A percentile compares a stretch with the other conserved stretches of the same genome.
Evolutionary conservation across 2,329 filamentous ascomycete genomes (phyloP).

Genomic region (Pseudogymnoascus sp.): DNA sequence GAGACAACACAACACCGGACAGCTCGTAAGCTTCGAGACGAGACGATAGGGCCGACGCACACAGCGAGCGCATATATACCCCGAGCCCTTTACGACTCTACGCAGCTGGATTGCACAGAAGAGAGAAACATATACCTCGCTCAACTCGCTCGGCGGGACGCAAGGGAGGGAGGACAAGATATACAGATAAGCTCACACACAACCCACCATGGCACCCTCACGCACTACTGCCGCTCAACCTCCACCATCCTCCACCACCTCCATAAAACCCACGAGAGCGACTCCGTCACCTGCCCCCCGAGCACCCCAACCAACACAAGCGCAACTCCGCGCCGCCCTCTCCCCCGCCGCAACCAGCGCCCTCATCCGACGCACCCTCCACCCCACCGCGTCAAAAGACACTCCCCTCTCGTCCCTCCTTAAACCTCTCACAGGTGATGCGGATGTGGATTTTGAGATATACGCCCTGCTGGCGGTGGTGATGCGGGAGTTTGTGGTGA

Average conservation of each 20-base stretch:
- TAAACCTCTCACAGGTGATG: slow-evolving; percentile 86
- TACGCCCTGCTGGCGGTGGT: slow-evolving; percentile 89
- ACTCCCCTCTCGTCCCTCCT: slow-evolving; percentile 69
- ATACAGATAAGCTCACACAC: not conserved
- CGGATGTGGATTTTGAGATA: slow-evolving; percentile 85
- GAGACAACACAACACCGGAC: not conserved
- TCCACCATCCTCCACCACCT: not conserved
- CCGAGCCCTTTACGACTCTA: not conserved
- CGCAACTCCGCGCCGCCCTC: slow-evolving; percentile 38
- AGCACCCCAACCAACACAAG: not conserved
- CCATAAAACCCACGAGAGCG: not conserved
- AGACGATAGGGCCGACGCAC: not conserved
- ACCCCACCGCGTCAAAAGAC: slow-evolving; percentile 24
- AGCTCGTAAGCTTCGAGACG: not conserved
- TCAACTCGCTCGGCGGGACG: not conserved
- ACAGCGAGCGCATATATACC: not conserved
- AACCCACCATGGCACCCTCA: not conserved
- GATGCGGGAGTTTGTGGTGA: slow-evolving; percentile 79
- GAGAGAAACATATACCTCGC: not conserved
- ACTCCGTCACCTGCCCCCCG: not conserved
- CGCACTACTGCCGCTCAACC: not conserved
- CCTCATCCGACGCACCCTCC: slow-evolving; percentile 72
- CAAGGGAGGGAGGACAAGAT: not conserved
- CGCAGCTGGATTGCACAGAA: not conserved
- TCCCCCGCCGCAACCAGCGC: slow-evolving; percentile 72